Percentiles rank a stretch among this genome's conserved stretches.
Conservation (phyloP, 192 early-diverging fungal genomes). For the Funneliformis mosseae region DNA sequence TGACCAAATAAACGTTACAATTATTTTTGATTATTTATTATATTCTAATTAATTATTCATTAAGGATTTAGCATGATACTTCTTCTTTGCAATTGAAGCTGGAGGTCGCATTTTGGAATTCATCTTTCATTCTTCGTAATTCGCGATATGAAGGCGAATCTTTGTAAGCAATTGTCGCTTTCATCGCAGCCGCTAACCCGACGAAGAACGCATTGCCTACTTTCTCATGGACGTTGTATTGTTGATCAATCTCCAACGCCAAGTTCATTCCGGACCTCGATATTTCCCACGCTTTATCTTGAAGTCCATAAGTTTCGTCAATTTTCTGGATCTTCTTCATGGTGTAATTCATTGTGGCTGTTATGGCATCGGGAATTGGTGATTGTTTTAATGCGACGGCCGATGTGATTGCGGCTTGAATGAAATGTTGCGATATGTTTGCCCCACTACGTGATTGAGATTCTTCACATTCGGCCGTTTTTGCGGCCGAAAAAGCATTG, state of each 20-base stretch:
- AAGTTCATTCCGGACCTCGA: constrained; percentile 48
- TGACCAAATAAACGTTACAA: no score
- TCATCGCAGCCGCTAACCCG: constrained; percentile 48
- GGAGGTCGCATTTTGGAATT: background rate
- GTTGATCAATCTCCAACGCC: constrained; percentile 55
- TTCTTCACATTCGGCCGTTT: background rate
- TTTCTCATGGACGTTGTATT: constrained; percentile 57
- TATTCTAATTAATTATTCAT: background rate
- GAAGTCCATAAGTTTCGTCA: constrained; percentile 52
- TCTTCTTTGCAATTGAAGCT: background rate
- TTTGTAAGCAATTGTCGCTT: constrained; percentile 55
- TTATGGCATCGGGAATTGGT: constrained; percentile 55
- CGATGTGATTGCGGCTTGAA: constrained; percentile 46
- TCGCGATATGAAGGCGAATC: constrained; percentile 47
- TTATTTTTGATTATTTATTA: background rate
- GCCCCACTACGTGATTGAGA: background rate
- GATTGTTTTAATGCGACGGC: constrained; percentile 60
- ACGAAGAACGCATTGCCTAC: constrained; percentile 51
- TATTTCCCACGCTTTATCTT: constrained; percentile 54
- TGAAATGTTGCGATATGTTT: constrained; percentile 36
- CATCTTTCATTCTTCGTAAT: constrained; percentile 2
- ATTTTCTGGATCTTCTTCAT: constrained; percentile 43
- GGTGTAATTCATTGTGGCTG: constrained; percentile 39
- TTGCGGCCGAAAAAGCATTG: background rate
- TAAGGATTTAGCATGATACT: background rate